phyloP scores from a whole-genome alignment of 495 filamentous ascomycete species.

The Parachaetomium inaequale region DNA sequence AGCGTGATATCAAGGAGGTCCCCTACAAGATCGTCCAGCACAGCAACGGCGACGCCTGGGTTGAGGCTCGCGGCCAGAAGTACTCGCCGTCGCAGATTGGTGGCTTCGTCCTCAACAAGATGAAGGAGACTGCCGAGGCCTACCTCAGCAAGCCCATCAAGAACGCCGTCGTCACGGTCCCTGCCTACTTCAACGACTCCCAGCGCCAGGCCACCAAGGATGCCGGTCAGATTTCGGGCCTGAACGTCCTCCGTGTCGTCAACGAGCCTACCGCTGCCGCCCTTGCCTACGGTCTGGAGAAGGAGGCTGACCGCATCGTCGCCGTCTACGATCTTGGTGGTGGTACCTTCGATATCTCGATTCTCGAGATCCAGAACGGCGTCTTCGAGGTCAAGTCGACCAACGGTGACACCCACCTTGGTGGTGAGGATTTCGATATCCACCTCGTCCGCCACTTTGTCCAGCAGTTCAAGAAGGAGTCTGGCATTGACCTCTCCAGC shows the following conservation, averaged over 20 bases:
- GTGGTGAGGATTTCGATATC: slow-evolving; percentile 99
- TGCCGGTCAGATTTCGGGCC: slow-evolving; percentile 90
- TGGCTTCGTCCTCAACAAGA: slow-evolving; percentile 94
- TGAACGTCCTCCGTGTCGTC: slow-evolving; percentile 94
- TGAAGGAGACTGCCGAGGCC: slow-evolving; percentile 96
- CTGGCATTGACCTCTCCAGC: slow-evolving; percentile 80
- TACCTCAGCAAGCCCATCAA: slow-evolving; percentile 85
- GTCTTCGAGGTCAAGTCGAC: slow-evolving; percentile 99
- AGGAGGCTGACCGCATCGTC: slow-evolving; percentile 84
- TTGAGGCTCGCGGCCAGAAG: slow-evolving; percentile 90
- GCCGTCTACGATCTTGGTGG: slow-evolving; percentile 98
- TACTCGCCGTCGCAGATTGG: slow-evolving; percentile 98
- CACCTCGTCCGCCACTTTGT: slow-evolving; percentile 91
- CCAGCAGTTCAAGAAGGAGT: slow-evolving; percentile 93
- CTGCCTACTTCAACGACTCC: slow-evolving; percentile 97
- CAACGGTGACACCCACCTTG: slow-evolving; percentile 96
- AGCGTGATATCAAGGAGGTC: slow-evolving; percentile 97
- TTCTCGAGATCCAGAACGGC: slow-evolving; percentile 95
- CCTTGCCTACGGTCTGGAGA: slow-evolving; percentile 92
- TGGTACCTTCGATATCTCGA: slow-evolving; percentile 98
- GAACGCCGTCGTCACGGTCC: slow-evolving; percentile 95
- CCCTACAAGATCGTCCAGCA: slow-evolving; percentile 99
- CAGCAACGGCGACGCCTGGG: slow-evolving; percentile 96
- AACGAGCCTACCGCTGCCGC: slow-evolving; percentile 96
- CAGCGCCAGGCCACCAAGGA: slow-evolving; percentile 98